These are phyloP conservation scores for Suillus spraguei DNA, from an alignment of 768 basidiomycete species.

Conservation along the genomic window DNA sequence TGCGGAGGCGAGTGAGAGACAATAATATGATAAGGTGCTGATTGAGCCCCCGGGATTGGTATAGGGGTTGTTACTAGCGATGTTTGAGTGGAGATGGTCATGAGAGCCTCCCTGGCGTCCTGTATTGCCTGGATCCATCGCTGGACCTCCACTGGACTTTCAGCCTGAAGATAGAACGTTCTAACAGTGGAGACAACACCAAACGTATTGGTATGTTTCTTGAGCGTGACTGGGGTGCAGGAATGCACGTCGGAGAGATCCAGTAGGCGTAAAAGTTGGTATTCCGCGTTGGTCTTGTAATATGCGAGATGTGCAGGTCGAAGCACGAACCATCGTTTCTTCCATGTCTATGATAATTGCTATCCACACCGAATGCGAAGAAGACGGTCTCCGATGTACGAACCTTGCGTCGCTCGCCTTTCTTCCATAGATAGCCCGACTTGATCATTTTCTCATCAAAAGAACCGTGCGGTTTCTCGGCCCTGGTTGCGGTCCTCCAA, in stretches of 20 bases:
- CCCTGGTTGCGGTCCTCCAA: constrained; percentile 57
- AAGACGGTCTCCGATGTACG: constrained; percentile 25
- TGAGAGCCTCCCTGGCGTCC: constrained; percentile 65
- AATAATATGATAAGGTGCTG: constrained; percentile 34
- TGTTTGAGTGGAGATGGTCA: constrained; percentile 62
- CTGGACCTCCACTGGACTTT: constrained; percentile 67
- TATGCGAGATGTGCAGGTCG: constrained; percentile 91
- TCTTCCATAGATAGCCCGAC: constrained; percentile 95
- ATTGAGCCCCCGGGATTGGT: constrained; percentile 46
- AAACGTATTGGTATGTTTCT: constrained; percentile 87
- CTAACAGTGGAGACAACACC: constrained; percentile 88
- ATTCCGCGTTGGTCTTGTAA: constrained; percentile 96
- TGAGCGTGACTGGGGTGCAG: constrained; percentile 83
- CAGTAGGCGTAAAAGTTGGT: constrained; percentile 86
- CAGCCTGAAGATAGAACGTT: constrained; percentile 91
- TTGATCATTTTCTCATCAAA: constrained; percentile 77
- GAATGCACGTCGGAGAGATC: constrained; percentile 89
- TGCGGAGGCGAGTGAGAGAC: constrained; percentile 54
- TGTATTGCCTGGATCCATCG: constrained; percentile 87
- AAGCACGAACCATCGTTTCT: constrained; percentile 98
- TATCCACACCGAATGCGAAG: constrained; percentile 10
- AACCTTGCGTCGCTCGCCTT: constrained; percentile 96
- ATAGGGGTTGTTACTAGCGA: constrained; percentile 53
- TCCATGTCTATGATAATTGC: constrained; percentile 79
- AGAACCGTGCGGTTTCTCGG: constrained; percentile 47